Base-by-base conservation (phyloP, 106 monocot genomes). In the Posidonia australis region DNA sequence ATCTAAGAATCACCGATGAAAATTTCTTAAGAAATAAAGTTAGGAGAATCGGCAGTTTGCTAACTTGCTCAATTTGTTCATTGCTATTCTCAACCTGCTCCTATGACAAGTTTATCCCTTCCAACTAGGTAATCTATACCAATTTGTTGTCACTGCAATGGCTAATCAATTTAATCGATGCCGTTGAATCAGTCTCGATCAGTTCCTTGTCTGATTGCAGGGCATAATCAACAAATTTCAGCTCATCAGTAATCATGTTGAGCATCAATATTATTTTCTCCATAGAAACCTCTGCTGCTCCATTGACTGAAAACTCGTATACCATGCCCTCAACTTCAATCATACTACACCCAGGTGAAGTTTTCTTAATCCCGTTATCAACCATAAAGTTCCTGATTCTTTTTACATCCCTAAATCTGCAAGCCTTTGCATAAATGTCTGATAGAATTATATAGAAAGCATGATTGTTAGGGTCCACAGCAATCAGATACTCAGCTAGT, bases 261-360 rank as follows among this genome's bases (percentile, higher is more conserved):
- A 78, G 58, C 10, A 78, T 57, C 46, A 45, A 60, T 17, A 58
- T 45, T 21, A 82, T 75, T 54, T 71, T 58, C 55, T 72, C 55
- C 29, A 60, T 36, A 45, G 62, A 11, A 10, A 65, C 53, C 20
- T 65, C 57, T 31, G 43, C 1, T 13, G 63, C 51, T 5, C 71
- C 56, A 45, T 48, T 71, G 1, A 72, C 65, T 31, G 78, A 76
- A 59, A 82, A 79, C 44, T 83, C 79, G 53, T 64, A 45, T 24
- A 83, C 61, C 45, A 46, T 29, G 25, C 83, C 79, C 54, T 76
- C 65, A 51, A 83, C 48, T 65, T 83, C 83, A 25, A 83, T 76
- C 67, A 69, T 64, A 21, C 79, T 76, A 43, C 79, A 72, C 4
- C 82, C 82, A 45, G 82, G 78, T 12, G 57, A 24, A 23, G 56